These are phyloP conservation scores for Clonostachys rosea DNA, from an alignment of 2,329 filamentous ascomycete species.

Conservation along the genomic window DNA sequence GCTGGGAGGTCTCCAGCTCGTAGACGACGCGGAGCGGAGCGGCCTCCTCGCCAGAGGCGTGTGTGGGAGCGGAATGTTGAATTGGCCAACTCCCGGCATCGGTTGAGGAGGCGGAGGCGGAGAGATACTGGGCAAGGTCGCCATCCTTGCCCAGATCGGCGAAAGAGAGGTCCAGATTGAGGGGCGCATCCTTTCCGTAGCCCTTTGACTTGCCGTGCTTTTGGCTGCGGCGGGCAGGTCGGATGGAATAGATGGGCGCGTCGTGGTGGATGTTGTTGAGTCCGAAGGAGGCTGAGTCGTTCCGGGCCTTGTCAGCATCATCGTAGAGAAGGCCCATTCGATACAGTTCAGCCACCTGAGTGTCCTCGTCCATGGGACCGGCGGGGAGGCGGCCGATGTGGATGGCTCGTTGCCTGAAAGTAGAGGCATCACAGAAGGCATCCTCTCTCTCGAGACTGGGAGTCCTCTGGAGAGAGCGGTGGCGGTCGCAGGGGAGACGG, in stretches of 20 bases:
- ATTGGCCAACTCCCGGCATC: neutral
- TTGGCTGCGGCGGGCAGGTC: slow-evolving; percentile 23
- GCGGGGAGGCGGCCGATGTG: slow-evolving; percentile 7
- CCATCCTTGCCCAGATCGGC: slow-evolving; percentile 33
- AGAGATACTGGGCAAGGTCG: slow-evolving; percentile 28
- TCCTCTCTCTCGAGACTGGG: slow-evolving; percentile 40
- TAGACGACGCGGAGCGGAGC: slow-evolving; percentile 32
- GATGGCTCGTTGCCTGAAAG: slow-evolving; percentile 22
- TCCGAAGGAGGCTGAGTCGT: slow-evolving; percentile 17
- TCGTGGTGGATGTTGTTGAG: slow-evolving; percentile 31
- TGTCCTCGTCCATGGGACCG: slow-evolving; percentile 19
- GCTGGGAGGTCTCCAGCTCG: slow-evolving; percentile 24
- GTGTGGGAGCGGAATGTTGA: neutral
- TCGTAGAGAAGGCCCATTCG: slow-evolving; percentile 39
- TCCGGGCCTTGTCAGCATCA: slow-evolving; percentile 22
- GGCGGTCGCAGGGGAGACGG: slow-evolving; percentile 28
- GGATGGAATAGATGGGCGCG: slow-evolving; percentile 30
- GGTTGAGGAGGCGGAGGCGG: slow-evolving; percentile 9
- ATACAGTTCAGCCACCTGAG: slow-evolving; percentile 33
- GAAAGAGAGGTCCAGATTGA: slow-evolving; percentile 34
- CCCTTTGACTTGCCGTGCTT: slow-evolving; percentile 11
- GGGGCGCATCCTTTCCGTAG: slow-evolving; percentile 12
- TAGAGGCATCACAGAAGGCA: slow-evolving; percentile 36
- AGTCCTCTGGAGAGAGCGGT: slow-evolving; percentile 18
- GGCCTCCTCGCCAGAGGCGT: slow-evolving; percentile 10